A percentile compares a stretch with the other conserved stretches of the same genome.
These are phyloP conservation scores for Passalora sequoiae DNA, from an alignment of 2,329 filamentous ascomycete genomes.

Conservation along the genomic window DNA sequence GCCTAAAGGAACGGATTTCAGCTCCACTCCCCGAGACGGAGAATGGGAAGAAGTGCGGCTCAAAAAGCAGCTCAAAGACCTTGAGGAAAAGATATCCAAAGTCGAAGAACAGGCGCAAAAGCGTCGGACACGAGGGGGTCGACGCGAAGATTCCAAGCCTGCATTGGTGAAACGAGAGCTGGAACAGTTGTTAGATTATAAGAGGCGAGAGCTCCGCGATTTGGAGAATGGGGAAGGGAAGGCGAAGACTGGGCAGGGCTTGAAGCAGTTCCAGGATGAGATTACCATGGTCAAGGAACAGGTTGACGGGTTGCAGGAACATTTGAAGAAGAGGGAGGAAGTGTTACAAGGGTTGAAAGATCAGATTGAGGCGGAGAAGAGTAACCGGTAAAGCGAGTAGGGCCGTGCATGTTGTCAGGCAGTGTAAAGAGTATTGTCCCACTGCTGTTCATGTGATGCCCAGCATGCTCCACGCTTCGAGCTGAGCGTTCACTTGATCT, in stretches of 20 bases:
- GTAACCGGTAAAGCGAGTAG: constrained; percentile 9
- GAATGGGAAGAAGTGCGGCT: constrained; percentile 97
- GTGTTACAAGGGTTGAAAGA: constrained; percentile 69
- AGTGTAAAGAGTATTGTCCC: constrained; percentile 1
- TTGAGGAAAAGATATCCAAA: constrained; percentile 80
- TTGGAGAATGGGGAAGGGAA: constrained; percentile 66
- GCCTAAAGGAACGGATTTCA: constrained; percentile 84
- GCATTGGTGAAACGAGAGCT: constrained; percentile 90
- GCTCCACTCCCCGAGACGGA: constrained; percentile 71
- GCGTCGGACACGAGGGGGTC: constrained; percentile 37
- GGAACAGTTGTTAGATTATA: constrained; percentile 91
- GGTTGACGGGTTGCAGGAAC: constrained; percentile 80
- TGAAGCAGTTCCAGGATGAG: constrained; percentile 79
- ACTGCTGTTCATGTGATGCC: no score
- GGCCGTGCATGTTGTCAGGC: neutral
- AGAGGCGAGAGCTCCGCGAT: constrained; percentile 71
- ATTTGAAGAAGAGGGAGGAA: constrained; percentile 70
- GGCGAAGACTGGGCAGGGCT: constrained; percentile 62
- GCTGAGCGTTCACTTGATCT: no score
- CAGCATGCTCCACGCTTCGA: no score
- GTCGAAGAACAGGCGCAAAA: constrained; percentile 65
- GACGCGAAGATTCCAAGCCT: constrained; percentile 70
- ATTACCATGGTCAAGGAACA: constrained; percentile 88
- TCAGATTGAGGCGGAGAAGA: constrained; percentile 75
- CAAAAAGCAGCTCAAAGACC: constrained; percentile 83